Conservation (phyloP, 2,329 filamentous ascomycete genomes). For the Lasiodiplodia theobromae region DNA sequence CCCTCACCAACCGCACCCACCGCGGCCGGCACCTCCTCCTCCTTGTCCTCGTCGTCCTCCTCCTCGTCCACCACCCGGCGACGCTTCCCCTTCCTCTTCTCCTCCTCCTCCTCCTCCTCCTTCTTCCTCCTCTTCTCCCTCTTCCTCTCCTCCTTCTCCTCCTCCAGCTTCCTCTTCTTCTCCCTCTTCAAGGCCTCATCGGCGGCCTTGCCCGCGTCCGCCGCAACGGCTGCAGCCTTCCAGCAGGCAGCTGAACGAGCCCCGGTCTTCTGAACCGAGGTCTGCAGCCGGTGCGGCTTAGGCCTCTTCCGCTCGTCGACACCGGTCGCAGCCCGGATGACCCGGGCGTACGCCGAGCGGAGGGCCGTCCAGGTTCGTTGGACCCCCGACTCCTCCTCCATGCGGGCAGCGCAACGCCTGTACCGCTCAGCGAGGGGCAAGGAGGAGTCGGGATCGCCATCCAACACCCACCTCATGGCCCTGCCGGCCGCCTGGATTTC, state of each 20-base stretch:
- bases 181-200: neutral
- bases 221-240: constrained; percentile 1
- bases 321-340: neutral
- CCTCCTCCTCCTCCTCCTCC: neutral
- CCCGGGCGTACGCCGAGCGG: constrained; percentile 23
- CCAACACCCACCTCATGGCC: constrained; percentile 8
- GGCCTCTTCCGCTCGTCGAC: constrained; percentile 28
- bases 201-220: neutral
- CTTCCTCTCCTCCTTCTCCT: neutral
- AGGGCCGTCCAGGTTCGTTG: neutral
- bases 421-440: neutral
- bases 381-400: neutral
- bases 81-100: constrained; percentile 1
- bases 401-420: neutral
- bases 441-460: neutral
- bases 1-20: constrained; percentile 19
- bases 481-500: constrained; percentile 6
- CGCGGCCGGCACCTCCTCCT: constrained; percentile 2
- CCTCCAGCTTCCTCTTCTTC: constrained; percentile 6
- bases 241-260: neutral
- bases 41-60: constrained; percentile 8
- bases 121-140: neutral
- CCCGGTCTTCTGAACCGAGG: constrained; percentile 1
- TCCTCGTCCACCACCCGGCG: neutral
- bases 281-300: constrained; percentile 20